These are phyloP conservation scores for Juncus effusus DNA, from an alignment of 176 grass and related monocot genomes.

Conservation along the genomic window DNA sequence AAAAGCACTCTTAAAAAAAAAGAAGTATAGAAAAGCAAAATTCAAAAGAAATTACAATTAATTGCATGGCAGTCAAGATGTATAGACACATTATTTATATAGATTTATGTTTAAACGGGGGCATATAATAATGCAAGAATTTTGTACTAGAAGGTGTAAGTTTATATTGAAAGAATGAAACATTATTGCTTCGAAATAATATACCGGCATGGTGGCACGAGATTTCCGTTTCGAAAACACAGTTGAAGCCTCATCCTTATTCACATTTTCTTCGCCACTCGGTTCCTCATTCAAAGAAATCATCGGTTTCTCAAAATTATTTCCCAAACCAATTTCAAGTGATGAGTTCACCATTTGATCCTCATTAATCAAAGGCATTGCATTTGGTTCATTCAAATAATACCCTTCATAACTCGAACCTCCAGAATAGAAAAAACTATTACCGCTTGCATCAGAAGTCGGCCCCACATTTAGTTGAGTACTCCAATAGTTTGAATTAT, in stretches of 20 bases:
- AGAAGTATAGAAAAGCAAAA: not conserved
- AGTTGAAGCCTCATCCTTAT: slow-evolving; percentile 32
- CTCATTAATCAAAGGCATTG: slow-evolving; percentile 34
- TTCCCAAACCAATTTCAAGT: slow-evolving; percentile 48
- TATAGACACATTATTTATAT: not conserved
- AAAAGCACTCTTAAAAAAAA: not conserved
- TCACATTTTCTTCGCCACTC: slow-evolving; percentile 20
- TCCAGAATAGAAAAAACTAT: slow-evolving; percentile 13
- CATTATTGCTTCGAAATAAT: not conserved
- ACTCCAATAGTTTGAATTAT: slow-evolving; percentile 50
- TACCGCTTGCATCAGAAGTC: slow-evolving; percentile 32
- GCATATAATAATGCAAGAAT: too few relatives aligned
- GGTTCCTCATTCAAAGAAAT: slow-evolving; percentile 26
- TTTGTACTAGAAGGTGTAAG: too few relatives aligned
- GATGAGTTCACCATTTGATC: slow-evolving; percentile 38
- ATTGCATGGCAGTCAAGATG: not conserved
- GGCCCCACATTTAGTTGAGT: slow-evolving; percentile 11
- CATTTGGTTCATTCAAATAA: slow-evolving; percentile 33
- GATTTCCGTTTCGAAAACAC: slow-evolving; percentile 44
- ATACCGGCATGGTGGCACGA: slow-evolving; percentile 32
- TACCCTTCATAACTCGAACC: slow-evolving; percentile 32
- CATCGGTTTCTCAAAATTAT: slow-evolving; percentile 42
- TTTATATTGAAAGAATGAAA: too few relatives aligned
- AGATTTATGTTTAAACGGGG: too few relatives aligned
- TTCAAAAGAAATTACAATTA: not conserved